Conservation (phyloP, 1,284 basidiomycete genomes). For the Fomitopsis schrenkii region DNA sequence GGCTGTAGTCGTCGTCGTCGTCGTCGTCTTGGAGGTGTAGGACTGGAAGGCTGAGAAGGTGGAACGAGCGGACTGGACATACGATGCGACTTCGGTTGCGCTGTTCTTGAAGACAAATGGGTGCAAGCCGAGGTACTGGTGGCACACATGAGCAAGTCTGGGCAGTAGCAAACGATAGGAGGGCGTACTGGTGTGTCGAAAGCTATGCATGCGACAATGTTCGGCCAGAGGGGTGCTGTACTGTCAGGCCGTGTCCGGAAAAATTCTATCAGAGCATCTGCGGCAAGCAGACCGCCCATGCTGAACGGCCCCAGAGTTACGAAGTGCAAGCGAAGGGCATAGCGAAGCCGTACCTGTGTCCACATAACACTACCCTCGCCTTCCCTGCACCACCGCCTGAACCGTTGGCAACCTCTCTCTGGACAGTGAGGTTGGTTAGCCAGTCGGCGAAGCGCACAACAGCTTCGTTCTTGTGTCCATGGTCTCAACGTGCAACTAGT, state of each 20-base stretch:
- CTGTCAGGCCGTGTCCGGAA: constrained; percentile 57
- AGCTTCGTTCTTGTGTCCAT: constrained; percentile 59
- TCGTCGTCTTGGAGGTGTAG: constrained; percentile 22
- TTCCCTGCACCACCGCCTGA: constrained; percentile 71
- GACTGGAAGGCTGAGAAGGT: constrained; percentile 47
- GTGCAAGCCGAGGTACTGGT: constrained; percentile 82
- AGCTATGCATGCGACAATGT: constrained; percentile 76
- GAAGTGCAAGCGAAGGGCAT: neutral
- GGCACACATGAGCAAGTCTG: neutral
- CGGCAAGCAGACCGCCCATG: constrained; percentile 88
- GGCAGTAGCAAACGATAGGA: neutral
- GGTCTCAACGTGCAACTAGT: constrained; percentile 6
- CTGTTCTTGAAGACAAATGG: constrained; percentile 85
- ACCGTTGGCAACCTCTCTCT: constrained; percentile 69
- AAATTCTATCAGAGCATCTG: constrained; percentile 80
- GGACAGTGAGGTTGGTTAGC: constrained; percentile 78
- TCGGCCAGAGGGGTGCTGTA: constrained; percentile 75
- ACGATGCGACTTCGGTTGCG: constrained; percentile 73
- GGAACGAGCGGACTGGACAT: constrained; percentile 64
- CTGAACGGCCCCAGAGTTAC: constrained; percentile 35
- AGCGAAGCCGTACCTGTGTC: constrained; percentile 65
- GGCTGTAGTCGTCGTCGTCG: constrained; percentile 22
- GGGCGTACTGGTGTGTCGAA: constrained; percentile 86
- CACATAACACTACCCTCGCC: constrained; percentile 83
- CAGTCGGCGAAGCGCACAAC: constrained; percentile 85